Percentiles rank a stretch among this genome's conserved stretches.
These are phyloP conservation scores for Phlyctochytrium arcticum DNA, from an alignment of 192 early-diverging fungal genomes.

Conservation along the genomic window DNA sequence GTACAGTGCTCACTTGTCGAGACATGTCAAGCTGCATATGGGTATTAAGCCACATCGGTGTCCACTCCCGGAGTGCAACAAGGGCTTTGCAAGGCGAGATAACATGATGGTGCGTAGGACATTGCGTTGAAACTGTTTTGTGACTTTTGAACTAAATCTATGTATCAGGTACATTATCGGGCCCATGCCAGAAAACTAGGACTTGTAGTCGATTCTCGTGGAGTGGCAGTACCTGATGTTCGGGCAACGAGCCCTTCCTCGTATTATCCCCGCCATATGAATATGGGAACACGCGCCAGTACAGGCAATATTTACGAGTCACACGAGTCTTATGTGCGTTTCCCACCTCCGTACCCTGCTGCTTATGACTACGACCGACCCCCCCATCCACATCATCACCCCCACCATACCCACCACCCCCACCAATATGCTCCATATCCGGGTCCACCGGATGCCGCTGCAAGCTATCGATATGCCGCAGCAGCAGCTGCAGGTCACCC, in stretches of 20 bases:
- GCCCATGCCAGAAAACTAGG: slow-evolving; percentile 12
- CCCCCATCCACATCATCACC: background rate
- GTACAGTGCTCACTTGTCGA: slow-evolving; percentile 5
- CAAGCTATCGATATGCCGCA: background rate
- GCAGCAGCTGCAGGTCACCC: background rate
- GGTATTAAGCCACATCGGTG: slow-evolving; percentile 14
- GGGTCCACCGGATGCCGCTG: background rate
- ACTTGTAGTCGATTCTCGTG: background rate
- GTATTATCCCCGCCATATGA: background rate
- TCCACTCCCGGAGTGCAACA: slow-evolving; percentile 20
- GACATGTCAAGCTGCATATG: slow-evolving; percentile 13
- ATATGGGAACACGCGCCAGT: background rate
- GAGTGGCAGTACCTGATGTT: background rate
- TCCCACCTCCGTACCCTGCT: background rate
- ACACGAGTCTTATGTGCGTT: background rate
- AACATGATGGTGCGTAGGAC: slow-evolving; percentile 13
- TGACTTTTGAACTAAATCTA: too few relatives aligned
- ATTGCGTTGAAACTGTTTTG: background rate
- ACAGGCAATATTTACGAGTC: background rate
- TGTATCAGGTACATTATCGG: slow-evolving; percentile 9
- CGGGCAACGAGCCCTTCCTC: background rate
- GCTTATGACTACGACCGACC: background rate
- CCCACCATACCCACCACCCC: too few relatives aligned
- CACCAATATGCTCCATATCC: background rate
- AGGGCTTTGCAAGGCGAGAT: slow-evolving; percentile 18